phyloP scores from a whole-genome alignment of 176 grass and related monocot genomes.

The Zea mays region DNA sequence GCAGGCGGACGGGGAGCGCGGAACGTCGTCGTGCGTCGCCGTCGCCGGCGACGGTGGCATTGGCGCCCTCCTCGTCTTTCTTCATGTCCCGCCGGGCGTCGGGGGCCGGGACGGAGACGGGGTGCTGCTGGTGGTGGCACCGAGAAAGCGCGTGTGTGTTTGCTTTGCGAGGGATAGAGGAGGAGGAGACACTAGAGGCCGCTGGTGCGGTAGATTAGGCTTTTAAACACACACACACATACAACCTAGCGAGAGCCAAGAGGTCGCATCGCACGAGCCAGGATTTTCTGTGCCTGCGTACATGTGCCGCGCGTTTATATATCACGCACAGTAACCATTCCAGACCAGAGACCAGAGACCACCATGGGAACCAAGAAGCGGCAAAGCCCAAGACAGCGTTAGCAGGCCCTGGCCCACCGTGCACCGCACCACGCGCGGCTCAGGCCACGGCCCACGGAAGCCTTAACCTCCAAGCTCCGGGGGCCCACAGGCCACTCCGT shows the following conservation, averaged over 20 bases:
- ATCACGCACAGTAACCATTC: no score
- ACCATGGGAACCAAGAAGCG: no score
- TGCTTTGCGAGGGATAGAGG: slow-evolving; percentile 8
- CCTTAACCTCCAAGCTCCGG: no score
- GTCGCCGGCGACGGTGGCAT: slow-evolving; percentile 24
- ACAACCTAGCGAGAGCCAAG: neutral
- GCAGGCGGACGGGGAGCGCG: neutral
- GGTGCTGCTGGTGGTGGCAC: slow-evolving; percentile 1
- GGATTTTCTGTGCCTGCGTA: slow-evolving; percentile 39
- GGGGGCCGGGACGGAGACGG: neutral
- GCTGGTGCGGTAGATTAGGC: no score
- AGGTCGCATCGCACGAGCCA: slow-evolving; percentile 1
- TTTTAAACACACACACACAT: no score
- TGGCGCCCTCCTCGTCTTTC: slow-evolving; percentile 2
- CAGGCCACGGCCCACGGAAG: no score
- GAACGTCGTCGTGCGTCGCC: neutral
- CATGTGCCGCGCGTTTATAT: neutral
- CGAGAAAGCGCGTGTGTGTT: slow-evolving; percentile 6
- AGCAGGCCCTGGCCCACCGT: no score
- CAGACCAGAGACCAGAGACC: no score
- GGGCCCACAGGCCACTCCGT: no score
- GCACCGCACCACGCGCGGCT: no score
- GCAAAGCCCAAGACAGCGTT: no score
- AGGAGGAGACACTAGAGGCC: neutral
- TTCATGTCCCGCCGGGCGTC: slow-evolving; percentile 10